Conservation (phyloP, 441 rosid species). For the Manihot esculenta region DNA sequence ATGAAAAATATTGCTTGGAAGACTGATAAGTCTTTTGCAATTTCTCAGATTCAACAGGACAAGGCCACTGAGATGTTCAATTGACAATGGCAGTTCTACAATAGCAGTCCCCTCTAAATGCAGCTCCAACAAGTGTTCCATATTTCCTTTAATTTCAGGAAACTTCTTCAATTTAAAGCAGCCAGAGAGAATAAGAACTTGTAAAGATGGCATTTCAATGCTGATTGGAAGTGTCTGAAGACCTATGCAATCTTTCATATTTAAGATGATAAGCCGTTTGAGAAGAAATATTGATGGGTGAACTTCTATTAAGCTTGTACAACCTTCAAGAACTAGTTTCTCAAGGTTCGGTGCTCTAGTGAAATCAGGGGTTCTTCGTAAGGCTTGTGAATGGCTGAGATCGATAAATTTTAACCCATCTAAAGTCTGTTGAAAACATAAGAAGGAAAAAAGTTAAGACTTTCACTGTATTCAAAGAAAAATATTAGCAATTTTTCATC, state of each 20-base stretch:
- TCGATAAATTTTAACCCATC: constrained; percentile 3
- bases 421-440: neutral
- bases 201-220: constrained; percentile 23
- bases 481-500: no score
- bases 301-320: neutral
- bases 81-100: constrained; percentile 8
- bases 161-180: constrained; percentile 16
- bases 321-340: constrained; percentile 12
- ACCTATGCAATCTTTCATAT: neutral
- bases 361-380: neutral
- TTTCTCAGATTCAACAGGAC: neutral
- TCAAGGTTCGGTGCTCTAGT: neutral
- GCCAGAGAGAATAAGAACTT: constrained; percentile 25
- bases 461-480: no score
- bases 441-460: neutral
- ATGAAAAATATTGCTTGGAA: neutral
- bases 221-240: neutral
- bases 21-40: constrained; percentile 3
- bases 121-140: constrained; percentile 16
- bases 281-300: neutral
- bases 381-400: constrained; percentile 1
- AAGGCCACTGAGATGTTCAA: constrained; percentile 1
- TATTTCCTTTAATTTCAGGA: constrained; percentile 10
- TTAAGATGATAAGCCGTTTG: neutral
- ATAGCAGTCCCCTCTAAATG: constrained; percentile 21